Conservation (phyloP, 345 rosid species). For the Excoecaria agallocha region DNA sequence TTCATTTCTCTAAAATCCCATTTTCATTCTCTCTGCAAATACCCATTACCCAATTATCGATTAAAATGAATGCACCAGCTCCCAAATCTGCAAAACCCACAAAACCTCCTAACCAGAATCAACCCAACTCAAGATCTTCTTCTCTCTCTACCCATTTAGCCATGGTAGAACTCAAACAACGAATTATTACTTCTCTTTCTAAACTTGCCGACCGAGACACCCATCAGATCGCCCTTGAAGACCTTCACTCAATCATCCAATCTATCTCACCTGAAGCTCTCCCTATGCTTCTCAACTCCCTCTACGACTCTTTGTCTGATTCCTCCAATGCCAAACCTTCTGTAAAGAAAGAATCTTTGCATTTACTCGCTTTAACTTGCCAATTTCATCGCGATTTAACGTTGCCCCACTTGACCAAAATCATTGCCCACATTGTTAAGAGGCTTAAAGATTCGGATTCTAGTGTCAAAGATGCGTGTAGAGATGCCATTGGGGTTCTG, state of each 20-base stretch:
- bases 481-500: conserved; percentile 70
- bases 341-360: conserved; percentile 80
- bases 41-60: neutral
- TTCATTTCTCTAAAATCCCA: neutral
- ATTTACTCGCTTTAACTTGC: conserved; percentile 61
- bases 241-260: conserved; percentile 70
- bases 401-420: conserved; percentile 63
- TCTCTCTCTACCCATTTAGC: conserved; percentile 81
- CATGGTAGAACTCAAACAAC: conserved; percentile 92
- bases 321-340: conserved; percentile 81
- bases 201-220: conserved; percentile 97
- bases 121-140: conserved; percentile 44
- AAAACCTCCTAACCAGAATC: conserved; percentile 25
- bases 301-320: conserved; percentile 58
- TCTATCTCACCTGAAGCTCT: conserved; percentile 71
- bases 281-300: conserved; percentile 86
- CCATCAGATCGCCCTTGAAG: conserved; percentile 87
- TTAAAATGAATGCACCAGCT: conserved; percentile 49
- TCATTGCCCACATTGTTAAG: conserved; percentile 67
- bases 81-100: conserved; percentile 47
- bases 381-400: conserved; percentile 61
- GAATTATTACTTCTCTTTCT: conserved; percentile 76
- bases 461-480: conserved; percentile 86
- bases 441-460: conserved; percentile 86
- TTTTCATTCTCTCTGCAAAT: neutral